These are phyloP conservation scores for Exophiala aquamarina DNA, from an alignment of 2,329 filamentous ascomycete genomes.

Conservation along the genomic window DNA sequence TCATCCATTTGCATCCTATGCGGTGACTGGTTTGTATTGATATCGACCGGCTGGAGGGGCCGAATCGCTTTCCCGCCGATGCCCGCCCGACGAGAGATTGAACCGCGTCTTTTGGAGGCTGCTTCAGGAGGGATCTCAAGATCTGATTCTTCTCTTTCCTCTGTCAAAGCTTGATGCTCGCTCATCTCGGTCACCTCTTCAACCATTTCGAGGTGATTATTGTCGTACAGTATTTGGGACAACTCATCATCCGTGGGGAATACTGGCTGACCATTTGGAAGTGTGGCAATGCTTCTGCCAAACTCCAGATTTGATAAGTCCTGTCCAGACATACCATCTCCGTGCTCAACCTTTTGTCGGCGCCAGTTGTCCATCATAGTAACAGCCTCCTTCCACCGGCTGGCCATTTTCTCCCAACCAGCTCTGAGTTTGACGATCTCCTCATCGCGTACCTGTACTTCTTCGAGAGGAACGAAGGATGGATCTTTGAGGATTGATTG, in stretches of 20 bases:
- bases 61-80: slow-evolving; percentile 19
- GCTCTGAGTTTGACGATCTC: slow-evolving; percentile 80
- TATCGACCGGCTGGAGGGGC: slow-evolving; percentile 16
- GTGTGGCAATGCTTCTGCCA: slow-evolving; percentile 30
- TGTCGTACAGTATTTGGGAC: slow-evolving; percentile 17
- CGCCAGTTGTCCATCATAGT: slow-evolving; percentile 91
- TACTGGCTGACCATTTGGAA: slow-evolving; percentile 34
- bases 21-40: slow-evolving; percentile 13
- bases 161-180: slow-evolving; percentile 1
- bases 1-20: not conserved
- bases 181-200: slow-evolving; percentile 5
- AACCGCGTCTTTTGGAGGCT: slow-evolving; percentile 18
- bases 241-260: slow-evolving; percentile 29
- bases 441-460: slow-evolving; percentile 87
- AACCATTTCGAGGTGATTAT: slow-evolving; percentile 14
- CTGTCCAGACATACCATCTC: slow-evolving; percentile 41
- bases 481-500: slow-evolving; percentile 86
- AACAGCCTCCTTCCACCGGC: slow-evolving; percentile 84
- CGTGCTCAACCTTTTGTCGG: slow-evolving; percentile 62
- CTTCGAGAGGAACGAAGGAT: slow-evolving; percentile 92
- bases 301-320: slow-evolving; percentile 45
- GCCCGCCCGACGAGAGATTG: slow-evolving; percentile 20
- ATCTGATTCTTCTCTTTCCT: slow-evolving; percentile 14
- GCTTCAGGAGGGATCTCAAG: slow-evolving; percentile 18
- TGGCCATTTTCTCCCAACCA: slow-evolving; percentile 93